Evolutionary conservation across 78 protist genomes (phyloP).

Genomic region (Isochrysis galbana): DNA sequence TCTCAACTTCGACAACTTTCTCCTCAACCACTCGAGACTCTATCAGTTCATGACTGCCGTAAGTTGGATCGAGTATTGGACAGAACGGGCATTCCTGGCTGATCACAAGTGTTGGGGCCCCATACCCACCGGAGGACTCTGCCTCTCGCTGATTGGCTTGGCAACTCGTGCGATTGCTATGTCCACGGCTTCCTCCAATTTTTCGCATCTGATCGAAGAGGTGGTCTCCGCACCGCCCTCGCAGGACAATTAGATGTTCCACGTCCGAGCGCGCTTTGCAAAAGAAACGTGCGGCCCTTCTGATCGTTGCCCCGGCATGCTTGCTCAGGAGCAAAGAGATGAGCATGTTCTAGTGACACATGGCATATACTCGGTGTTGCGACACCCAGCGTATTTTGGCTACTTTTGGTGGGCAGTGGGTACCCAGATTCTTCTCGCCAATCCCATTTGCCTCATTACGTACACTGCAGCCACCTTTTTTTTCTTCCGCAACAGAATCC

Average conservation of each 20-base stretch:
- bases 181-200: conserved; percentile 72
- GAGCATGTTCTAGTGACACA: not conserved
- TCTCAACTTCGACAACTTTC: not conserved
- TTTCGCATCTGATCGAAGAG: conserved; percentile 66
- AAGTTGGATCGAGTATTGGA: conserved; percentile 50
- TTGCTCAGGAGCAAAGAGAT: not conserved
- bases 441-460: conserved; percentile 72
- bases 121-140: not conserved
- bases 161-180: conserved; percentile 66
- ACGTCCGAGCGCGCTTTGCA: too few species aligned
- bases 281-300: too few species aligned
- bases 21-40: not conserved
- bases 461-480: conserved; percentile 59
- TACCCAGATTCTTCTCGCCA: conserved; percentile 70
- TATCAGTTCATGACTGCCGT: not conserved
- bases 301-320: too few species aligned
- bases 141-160: conserved; percentile 48
- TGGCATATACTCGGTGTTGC: not conserved
- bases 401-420: conserved; percentile 80
- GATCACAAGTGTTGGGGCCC: conserved; percentile 27
- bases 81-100: conserved; percentile 62
- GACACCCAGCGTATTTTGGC: conserved; percentile 90
- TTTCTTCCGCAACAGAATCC: conserved; percentile 78
- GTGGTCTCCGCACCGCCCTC: too few species aligned
- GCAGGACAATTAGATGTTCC: too few species aligned